Evolutionary conservation across 305 asterid species (phyloP), one percentile per base, ranked within the genome.

Genomic region (Fraxinus latifolia): DNA sequence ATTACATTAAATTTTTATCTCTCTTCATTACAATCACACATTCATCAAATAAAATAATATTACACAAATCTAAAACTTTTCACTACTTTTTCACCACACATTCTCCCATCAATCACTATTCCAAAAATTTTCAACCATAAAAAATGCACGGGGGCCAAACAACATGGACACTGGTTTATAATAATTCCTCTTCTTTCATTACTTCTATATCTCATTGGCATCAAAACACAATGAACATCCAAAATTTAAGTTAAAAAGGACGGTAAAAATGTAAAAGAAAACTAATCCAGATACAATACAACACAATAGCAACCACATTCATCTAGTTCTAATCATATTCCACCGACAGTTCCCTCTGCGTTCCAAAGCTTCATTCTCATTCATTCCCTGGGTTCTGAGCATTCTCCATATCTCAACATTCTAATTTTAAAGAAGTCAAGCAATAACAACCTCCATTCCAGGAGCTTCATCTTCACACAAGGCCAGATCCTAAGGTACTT

Each of bases 231-330:
- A 70, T 32, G 39, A 32, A 15, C 25, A 70, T 14, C 21, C 76
- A 70, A 70, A 31, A 14, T 70, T n/a, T 0, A 70, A 70, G 23
- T 29, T 0, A 31, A 32, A 32, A 31, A 29, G 1, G 25, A 7
- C 12, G 23, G 39, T 31, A 4, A 77, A 73, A 39, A 19, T 17
- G 50, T n/a, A 25, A 3, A 79, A 39, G 42, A 36, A 36, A 37
- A 67, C 37, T 8, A 39, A 79, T 70, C 78, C 78, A 68, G 58
- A 9, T 80, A 72, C 77, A 81, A 58, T 29, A 81, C 83, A 39
- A 60, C 47, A 71, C 32, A 39, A 37, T 31, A 47, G 1, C 21
- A 27, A 73, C 25, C 36, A 21, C 9, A 71, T 6, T 29, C 68
- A 79, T 70, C 77, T 44, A 17, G 23, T 70, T 25, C 42, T 15